Percentiles rank a stretch among this genome's conserved stretches.
Evolutionary conservation across 805 yeast genomes (phyloP).

Genomic region (Trichomonascus vanleenenianus): DNA sequence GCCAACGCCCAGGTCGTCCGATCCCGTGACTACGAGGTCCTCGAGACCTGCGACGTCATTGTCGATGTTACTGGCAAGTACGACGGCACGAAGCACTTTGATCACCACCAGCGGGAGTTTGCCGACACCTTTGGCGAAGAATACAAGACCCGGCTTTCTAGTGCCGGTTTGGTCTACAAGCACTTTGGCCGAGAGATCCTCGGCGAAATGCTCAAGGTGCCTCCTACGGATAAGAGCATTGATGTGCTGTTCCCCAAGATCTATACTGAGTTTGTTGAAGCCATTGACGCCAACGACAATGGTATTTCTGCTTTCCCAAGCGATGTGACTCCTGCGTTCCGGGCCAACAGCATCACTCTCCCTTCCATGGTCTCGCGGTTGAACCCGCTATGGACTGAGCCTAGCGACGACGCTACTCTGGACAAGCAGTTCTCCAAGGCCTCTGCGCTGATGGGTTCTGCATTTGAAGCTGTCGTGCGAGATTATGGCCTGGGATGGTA

Average conservation of each 20-base stretch:
- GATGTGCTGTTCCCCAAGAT: conserved; percentile 64
- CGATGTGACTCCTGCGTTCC: conserved; percentile 53
- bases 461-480: conserved; percentile 58
- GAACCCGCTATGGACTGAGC: conserved; percentile 81
- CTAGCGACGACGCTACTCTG: conserved; percentile 50
- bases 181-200: conserved; percentile 37
- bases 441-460: conserved; percentile 72
- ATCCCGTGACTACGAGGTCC: conserved; percentile 72
- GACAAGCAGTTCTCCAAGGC: conserved; percentile 66
- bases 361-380: conserved; percentile 71
- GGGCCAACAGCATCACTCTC: conserved; percentile 63
- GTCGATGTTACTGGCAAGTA: conserved; percentile 93
- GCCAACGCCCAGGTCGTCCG: conserved; percentile 63
- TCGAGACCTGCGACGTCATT: conserved; percentile 86
- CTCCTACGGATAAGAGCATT: conserved; percentile 32
- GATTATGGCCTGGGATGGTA: conserved; percentile 81
- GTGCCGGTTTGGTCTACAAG: conserved; percentile 90
- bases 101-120: conserved; percentile 95
- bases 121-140: conserved; percentile 53
- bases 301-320: conserved; percentile 71
- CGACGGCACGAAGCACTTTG: conserved; percentile 78
- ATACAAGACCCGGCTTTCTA: conserved; percentile 71
- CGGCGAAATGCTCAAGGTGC: conserved; percentile 38
- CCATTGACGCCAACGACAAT: conserved; percentile 93
- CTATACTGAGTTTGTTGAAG: conserved; percentile 82